phyloP scores from a whole-genome alignment of 192 early-diverging fungal species.

The Linnemannia exigua region DNA sequence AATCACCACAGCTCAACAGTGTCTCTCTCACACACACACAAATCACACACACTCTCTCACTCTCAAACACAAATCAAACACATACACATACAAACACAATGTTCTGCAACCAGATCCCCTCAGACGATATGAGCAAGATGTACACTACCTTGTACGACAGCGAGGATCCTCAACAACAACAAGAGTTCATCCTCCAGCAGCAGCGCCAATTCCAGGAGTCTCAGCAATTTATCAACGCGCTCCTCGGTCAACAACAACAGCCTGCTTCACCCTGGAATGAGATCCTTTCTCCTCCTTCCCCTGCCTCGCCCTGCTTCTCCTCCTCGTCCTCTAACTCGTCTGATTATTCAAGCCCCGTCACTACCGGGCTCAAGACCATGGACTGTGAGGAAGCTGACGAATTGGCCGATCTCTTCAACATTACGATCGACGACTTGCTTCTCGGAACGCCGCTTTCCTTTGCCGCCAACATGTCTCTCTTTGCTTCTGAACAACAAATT shows the following conservation, averaged over 20 bases:
- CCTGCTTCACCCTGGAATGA: slow-evolving; percentile 13
- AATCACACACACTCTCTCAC: background rate
- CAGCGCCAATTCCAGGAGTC: background rate
- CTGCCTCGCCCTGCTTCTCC: slow-evolving; percentile 18
- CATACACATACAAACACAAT: background rate
- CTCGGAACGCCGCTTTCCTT: slow-evolving; percentile 4
- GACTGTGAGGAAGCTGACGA: slow-evolving; percentile 21
- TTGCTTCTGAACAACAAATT: background rate
- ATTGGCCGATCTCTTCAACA: slow-evolving; percentile 25
- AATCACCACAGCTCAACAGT: background rate
- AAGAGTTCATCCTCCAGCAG: slow-evolving; percentile 18
- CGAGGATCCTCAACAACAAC: slow-evolving; percentile 22
- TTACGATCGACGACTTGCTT: slow-evolving; percentile 30
- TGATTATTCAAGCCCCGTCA: slow-evolving; percentile 26
- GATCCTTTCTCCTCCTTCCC: slow-evolving; percentile 13
- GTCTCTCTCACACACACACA: background rate
- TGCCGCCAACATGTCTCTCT: slow-evolving; percentile 15
- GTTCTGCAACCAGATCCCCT: background rate
- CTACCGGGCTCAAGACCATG: slow-evolving; percentile 15
- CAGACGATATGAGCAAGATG: slow-evolving; percentile 34
- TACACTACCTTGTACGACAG: slow-evolving; percentile 41
- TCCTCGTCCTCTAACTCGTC: slow-evolving; percentile 17
- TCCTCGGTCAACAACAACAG: background rate
- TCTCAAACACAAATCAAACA: background rate
- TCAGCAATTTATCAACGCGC: background rate